These are phyloP conservation scores for Neophaeococcomyces aloes DNA, from an alignment of 2,329 filamentous ascomycete genomes.

Conservation along the genomic window DNA sequence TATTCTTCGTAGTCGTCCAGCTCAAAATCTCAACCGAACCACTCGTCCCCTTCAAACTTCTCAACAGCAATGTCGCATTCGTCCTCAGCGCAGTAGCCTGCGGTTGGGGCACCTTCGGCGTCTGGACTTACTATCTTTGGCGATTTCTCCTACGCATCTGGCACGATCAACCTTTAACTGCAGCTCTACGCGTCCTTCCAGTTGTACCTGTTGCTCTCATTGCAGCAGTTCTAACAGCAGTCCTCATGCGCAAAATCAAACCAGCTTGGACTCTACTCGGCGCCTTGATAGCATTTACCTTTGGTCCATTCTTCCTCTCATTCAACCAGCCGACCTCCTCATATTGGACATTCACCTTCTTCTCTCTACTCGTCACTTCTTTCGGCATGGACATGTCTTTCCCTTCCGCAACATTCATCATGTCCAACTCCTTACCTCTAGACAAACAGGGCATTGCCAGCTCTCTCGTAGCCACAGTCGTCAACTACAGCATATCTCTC, in stretches of 20 bases:
- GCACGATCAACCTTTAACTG: constrained; percentile 21
- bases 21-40: constrained; percentile 32
- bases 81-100: constrained; percentile 44
- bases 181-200: constrained; percentile 25
- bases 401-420: constrained; percentile 50
- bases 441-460: constrained; percentile 44
- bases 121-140: constrained; percentile 34
- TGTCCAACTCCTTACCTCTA: constrained; percentile 42
- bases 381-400: constrained; percentile 45
- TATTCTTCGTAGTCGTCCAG: constrained; percentile 39
- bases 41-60: constrained; percentile 37
- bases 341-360: neutral
- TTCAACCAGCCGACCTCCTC: too few relatives aligned
- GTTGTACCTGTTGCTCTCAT: constrained; percentile 25
- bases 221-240: constrained; percentile 24
- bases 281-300: too few relatives aligned
- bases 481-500: constrained; percentile 59
- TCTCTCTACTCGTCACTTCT: neutral
- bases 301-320: too few relatives aligned
- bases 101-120: constrained; percentile 43
- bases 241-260: constrained; percentile 20
- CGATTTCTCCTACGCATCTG: constrained; percentile 26
- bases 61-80: constrained; percentile 41
- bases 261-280: too few relatives aligned
- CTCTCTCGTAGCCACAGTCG: constrained; percentile 51